Evolutionary conservation across 345 rosid genomes (phyloP).

Genomic region (Eucalyptus dawsonii): DNA sequence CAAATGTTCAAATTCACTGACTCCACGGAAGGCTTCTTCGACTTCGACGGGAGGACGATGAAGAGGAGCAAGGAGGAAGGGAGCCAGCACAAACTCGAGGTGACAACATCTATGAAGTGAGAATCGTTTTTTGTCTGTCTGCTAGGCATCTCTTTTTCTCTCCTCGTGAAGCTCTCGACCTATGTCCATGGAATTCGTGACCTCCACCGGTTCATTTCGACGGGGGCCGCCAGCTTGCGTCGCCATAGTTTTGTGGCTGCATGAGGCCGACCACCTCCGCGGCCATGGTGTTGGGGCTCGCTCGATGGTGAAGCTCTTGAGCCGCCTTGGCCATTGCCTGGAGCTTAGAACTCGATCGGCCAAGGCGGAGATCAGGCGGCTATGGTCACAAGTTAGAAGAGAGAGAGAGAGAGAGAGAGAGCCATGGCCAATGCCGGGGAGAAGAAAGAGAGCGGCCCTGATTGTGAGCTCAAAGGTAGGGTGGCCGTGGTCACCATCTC

Average conservation of each 20-base stretch:
- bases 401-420: not conserved
- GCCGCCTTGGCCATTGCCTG: not conserved
- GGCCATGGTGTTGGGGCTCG: not conserved
- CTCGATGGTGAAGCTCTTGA: not conserved
- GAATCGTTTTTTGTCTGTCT: not conserved
- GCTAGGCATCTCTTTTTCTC: not conserved
- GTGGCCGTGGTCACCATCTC: not conserved
- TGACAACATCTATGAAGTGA: not conserved
- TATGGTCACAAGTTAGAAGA: not conserved
- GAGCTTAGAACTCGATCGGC: not conserved
- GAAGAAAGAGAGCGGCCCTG: not conserved
- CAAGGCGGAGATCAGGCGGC: not conserved
- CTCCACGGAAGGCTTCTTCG: not conserved
- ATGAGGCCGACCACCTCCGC: not conserved
- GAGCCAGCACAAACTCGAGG: not conserved
- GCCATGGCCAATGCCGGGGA: not conserved
- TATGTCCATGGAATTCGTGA: not conserved
- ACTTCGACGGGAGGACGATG: not conserved
- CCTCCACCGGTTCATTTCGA: not conserved
- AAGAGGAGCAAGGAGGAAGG: not conserved
- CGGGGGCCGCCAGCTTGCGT: fast-evolving
- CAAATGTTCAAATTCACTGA: not conserved
- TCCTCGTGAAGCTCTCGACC: not conserved
- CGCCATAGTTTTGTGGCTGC: not conserved
- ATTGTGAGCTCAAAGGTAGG: not conserved